phyloP scores from a whole-genome alignment of 2,329 filamentous ascomycete species.

The Penicillium verrucosum region DNA sequence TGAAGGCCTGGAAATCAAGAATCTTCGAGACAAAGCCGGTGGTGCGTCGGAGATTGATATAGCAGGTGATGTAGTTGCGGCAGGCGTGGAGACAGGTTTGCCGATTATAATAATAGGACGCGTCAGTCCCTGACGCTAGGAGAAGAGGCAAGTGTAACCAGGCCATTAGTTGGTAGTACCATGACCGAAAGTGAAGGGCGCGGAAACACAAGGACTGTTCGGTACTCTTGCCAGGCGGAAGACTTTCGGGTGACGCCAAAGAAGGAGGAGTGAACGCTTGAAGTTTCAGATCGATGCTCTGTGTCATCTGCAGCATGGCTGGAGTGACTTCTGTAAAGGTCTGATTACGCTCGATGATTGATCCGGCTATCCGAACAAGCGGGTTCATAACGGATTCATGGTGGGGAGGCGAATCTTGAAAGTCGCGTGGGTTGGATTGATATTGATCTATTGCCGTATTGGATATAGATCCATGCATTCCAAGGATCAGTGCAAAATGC shows the following conservation, averaged over 20 bases:
- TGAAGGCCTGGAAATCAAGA: slow-evolving; percentile 15
- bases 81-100: slow-evolving; percentile 10
- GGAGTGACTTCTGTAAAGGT: slow-evolving; percentile 7
- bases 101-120: slow-evolving; percentile 3
- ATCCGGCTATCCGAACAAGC: slow-evolving; percentile 10
- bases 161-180: slow-evolving; percentile 6
- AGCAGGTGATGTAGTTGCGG: slow-evolving; percentile 7
- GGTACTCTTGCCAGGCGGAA: neutral
- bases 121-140: neutral
- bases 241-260: neutral
- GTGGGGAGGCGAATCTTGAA: neutral
- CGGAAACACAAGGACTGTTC: neutral
- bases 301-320: slow-evolving; percentile 9
- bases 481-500: slow-evolving; percentile 10
- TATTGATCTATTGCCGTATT: slow-evolving; percentile 6
- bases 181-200: neutral
- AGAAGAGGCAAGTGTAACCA: slow-evolving; percentile 14
- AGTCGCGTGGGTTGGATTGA: neutral
- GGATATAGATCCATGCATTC: slow-evolving; percentile 7
- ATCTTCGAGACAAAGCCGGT: slow-evolving; percentile 9
- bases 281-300: slow-evolving; percentile 9
- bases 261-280: neutral
- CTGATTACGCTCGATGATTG: slow-evolving; percentile 16
- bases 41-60: slow-evolving; percentile 2
- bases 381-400: neutral